Evolutionary conservation across 139 green algal species (phyloP).

Genomic region (Chloropicon primus): DNA sequence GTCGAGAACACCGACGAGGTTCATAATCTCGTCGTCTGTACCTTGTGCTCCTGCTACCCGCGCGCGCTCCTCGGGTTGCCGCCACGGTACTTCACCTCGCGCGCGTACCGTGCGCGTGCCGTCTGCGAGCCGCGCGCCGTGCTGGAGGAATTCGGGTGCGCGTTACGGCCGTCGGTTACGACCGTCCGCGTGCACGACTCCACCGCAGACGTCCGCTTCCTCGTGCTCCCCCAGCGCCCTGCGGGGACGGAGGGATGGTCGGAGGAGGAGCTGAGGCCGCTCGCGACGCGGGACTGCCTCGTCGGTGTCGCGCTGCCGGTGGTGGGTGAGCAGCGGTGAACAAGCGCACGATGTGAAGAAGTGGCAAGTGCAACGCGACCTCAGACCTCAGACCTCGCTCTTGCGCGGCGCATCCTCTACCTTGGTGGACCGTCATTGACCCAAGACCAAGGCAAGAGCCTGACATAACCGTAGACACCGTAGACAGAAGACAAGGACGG

Average conservation of each 20-base stretch:
- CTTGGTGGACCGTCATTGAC: no score
- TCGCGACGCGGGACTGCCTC: conserved; percentile 34
- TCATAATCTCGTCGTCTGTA: conserved; percentile 41
- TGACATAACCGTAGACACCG: no score
- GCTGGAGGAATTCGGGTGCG: conserved; percentile 33
- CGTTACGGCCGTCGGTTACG: conserved; percentile 9
- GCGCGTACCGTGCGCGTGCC: conserved; percentile 22
- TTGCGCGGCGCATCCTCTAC: no score
- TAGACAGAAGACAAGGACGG: no score
- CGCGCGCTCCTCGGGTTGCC: conserved; percentile 23
- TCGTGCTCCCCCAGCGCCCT: conserved; percentile 30
- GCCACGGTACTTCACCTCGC: conserved; percentile 19
- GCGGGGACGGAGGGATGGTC: conserved; percentile 29
- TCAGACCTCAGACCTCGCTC: no score
- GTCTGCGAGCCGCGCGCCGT: conserved; percentile 22
- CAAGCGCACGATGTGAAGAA: no score
- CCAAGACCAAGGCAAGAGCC: no score
- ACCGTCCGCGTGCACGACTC: conserved; percentile 24
- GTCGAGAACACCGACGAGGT: conserved; percentile 32
- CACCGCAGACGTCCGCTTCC: conserved; percentile 32
- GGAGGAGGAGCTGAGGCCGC: conserved; percentile 17
- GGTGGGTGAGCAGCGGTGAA: no score
- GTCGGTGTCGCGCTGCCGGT: conserved; percentile 30
- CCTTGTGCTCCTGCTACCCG: conserved; percentile 38
- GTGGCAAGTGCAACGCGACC: no score